Evolutionary conservation across 176 grass and related monocot species (phyloP), one percentile per base, ranked within the genome.

Genomic region (Eleusine coracana): DNA sequence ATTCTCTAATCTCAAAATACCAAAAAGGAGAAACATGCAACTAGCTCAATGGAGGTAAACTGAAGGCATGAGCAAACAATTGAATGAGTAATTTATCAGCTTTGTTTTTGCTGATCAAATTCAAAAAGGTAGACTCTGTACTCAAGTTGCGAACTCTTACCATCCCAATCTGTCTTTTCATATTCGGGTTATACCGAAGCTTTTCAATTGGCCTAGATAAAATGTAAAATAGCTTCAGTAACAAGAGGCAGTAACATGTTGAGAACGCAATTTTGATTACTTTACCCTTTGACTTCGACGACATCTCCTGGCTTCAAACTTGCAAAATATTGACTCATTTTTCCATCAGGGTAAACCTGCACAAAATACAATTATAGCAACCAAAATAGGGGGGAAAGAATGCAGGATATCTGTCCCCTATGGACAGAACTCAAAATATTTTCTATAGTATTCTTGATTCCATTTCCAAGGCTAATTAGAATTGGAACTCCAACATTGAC

Each of bases 101-200:
- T 37, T 74, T 74, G 34, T 44, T 5, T 50, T 79, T 62, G 48
- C 10, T 67, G 12, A 66, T 65, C 12, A 18, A 68, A 70, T 76
- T 86, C 44, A 80, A 42, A 42, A 73, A 40, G 2, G 17, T 28
- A 66, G 5, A 77, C 6, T 16, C 13, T 74, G 20, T 28, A 27
- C 38, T 71, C 23, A 69, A 23, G 37, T 75, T 82, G 20, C 17
- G 13, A 28, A 83, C 31, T 49, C 77, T 78, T 93, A 98, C 96
- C 96, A 98, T 98, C 74, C 96, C 96, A 84, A 98, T 98, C 68
- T 98, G 81, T 82, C 75, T 98, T 88, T 98, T 98, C 96, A 95
- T 95, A 86, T 98, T 98, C 62, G 93, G 92, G 76, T 80, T 98
- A 88, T 98, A 98, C 90, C 85, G 93, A 82, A 98, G 88, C 85